Percentiles rank a stretch among this genome's conserved stretches.
phyloP scores from a whole-genome alignment of 2,329 filamentous ascomycete species.

The Monilinia vaccinii-corymbosi region DNA sequence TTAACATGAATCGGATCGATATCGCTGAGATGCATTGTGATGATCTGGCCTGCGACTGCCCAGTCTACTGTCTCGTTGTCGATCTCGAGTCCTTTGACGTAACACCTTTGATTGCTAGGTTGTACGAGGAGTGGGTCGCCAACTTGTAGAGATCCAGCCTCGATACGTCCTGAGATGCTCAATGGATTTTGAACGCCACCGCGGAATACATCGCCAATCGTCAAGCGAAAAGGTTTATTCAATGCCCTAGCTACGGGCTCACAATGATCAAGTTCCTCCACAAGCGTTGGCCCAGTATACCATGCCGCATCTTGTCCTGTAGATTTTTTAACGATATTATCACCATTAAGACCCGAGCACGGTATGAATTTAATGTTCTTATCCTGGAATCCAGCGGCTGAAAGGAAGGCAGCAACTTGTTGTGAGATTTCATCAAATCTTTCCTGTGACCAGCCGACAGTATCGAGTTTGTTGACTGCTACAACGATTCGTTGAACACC shows the following conservation, averaged over 20 bases:
- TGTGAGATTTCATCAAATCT: conserved; percentile 79
- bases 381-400: conserved; percentile 67
- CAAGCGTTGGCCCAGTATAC: conserved; percentile 72
- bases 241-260: conserved; percentile 64
- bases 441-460: conserved; percentile 70
- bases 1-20: conserved; percentile 78
- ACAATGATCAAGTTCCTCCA: conserved; percentile 78
- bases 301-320: conserved; percentile 53
- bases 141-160: conserved; percentile 72
- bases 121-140: conserved; percentile 74
- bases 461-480: conserved; percentile 92
- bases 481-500: conserved; percentile 83
- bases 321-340: conserved; percentile 64
- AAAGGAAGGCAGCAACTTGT: conserved; percentile 76
- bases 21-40: conserved; percentile 71
- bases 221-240: conserved; percentile 73
- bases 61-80: conserved; percentile 69
- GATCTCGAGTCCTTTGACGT: conserved; percentile 72
- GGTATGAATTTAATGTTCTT: conserved; percentile 83
- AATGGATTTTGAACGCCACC: conserved; percentile 71
- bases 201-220: conserved; percentile 79
- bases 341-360: conserved; percentile 79
- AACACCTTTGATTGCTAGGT: conserved; percentile 72
- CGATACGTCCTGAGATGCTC: conserved; percentile 78
- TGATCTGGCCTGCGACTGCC: conserved; percentile 87